phyloP scores from a whole-genome alignment of 805 yeast species.

The Myxozyma kluyveri region DNA sequence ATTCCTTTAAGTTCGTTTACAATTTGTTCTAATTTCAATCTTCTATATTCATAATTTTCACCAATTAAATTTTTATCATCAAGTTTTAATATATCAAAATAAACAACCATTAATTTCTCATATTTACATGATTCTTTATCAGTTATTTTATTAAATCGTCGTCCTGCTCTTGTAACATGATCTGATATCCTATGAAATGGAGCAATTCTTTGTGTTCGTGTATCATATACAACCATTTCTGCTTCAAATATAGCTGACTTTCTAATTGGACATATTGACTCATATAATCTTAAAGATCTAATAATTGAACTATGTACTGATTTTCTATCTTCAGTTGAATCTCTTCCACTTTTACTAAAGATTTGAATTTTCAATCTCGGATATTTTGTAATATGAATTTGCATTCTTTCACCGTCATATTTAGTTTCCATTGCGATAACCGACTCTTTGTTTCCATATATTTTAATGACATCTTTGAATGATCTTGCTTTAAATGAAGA shows the following conservation, averaged over 20 bases:
- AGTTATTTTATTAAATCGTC: conserved; percentile 3
- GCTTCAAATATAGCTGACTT: conserved; percentile 15
- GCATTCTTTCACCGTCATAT: conserved; percentile 27
- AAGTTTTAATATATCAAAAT: conserved; percentile 16
- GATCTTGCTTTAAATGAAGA: conserved; percentile 14
- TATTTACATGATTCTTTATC: not conserved
- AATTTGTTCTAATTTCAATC: conserved; percentile 1
- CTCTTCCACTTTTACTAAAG: conserved; percentile 22
- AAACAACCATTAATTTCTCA: conserved; percentile 19
- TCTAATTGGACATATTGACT: not conserved
- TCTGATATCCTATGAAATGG: conserved; percentile 19
- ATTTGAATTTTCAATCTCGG: conserved; percentile 2
- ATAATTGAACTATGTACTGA: conserved; percentile 7
- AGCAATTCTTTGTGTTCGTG: not conserved
- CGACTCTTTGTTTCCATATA: not conserved
- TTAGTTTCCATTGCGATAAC: conserved; percentile 14
- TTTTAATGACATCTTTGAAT: conserved; percentile 1
- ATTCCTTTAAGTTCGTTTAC: conserved; percentile 9
- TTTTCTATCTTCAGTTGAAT: conserved; percentile 19
- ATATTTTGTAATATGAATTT: conserved; percentile 10
- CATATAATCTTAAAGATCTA: not conserved
- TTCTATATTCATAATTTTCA: conserved; percentile 5
- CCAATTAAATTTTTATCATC: conserved; percentile 10
- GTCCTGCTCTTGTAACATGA: conserved; percentile 16
- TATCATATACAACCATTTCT: conserved; percentile 20